phyloP scores from a whole-genome alignment of 2,329 filamentous ascomycete genomes.

The Grosmannia penicillata region DNA sequence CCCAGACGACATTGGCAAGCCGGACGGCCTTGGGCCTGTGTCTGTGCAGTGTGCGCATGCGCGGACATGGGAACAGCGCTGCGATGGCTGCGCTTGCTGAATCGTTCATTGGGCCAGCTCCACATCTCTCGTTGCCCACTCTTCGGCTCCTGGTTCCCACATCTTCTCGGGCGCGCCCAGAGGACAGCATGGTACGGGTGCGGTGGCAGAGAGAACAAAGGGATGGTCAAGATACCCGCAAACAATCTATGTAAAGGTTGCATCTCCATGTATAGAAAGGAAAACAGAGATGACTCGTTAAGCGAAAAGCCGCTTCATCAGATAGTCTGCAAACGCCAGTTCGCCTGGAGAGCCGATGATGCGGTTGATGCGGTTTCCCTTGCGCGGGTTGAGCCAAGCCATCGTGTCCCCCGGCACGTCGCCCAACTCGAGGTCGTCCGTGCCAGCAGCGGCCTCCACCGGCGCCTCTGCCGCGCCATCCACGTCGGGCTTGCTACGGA shows the following conservation, averaged over 20 bases:
- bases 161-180: too few relatives aligned
- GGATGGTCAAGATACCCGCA: neutral
- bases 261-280: too few relatives aligned
- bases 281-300: neutral
- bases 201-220: neutral
- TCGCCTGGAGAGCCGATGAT: constrained; percentile 57
- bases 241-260: too few relatives aligned
- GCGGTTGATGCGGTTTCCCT: constrained; percentile 68
- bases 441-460: constrained; percentile 18
- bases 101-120: too few relatives aligned
- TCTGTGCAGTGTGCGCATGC: too few relatives aligned
- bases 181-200: too few relatives aligned
- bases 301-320: constrained; percentile 52
- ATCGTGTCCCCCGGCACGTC: constrained; percentile 54
- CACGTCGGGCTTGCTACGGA: constrained; percentile 36
- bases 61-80: too few relatives aligned
- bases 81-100: too few relatives aligned
- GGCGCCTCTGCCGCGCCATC: neutral
- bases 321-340: constrained; percentile 47
- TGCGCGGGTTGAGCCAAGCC: constrained; percentile 59
- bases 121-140: too few relatives aligned
- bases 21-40: too few relatives aligned
- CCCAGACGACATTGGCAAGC: too few relatives aligned
- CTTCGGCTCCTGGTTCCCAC: too few relatives aligned
- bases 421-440: constrained; percentile 32